Evolutionary conservation across 352 stramenopile genomes (phyloP).

Genomic region (Elongisporangium senticosum): DNA sequence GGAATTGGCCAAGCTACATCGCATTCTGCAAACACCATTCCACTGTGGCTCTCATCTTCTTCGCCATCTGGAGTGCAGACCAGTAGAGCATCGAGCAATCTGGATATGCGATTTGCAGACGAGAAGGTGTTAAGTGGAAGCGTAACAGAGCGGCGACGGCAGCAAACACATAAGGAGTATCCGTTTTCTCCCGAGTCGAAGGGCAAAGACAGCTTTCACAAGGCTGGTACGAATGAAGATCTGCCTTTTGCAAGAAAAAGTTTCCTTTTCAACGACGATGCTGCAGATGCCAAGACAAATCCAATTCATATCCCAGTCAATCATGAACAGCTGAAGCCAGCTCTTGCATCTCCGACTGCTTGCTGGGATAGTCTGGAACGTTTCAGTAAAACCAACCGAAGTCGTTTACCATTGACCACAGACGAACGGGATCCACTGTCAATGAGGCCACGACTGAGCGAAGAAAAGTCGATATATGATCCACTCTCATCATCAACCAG

Average conservation of each 20-base stretch:
- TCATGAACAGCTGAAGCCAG: background rate
- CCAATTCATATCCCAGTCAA: background rate
- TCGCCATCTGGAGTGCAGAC: background rate
- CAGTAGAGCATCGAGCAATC: conserved; percentile 3
- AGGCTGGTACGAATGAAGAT: conserved; percentile 1
- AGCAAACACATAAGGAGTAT: background rate
- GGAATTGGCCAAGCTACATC: background rate
- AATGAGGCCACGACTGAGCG: background rate
- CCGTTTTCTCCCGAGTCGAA: background rate
- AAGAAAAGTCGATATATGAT: background rate
- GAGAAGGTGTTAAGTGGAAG: conserved; percentile 4
- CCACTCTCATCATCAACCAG: background rate
- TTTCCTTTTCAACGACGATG: background rate
- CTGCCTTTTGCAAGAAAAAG: background rate
- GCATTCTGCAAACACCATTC: background rate
- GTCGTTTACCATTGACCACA: conserved; percentile 27
- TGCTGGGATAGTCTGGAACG: conserved; percentile 74
- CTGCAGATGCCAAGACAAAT: background rate
- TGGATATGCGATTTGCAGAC: conserved; percentile 6
- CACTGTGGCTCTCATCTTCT: conserved; percentile 13
- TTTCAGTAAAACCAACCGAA: conserved; percentile 75
- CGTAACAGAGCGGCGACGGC: conserved; percentile 7
- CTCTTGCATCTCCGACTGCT: background rate
- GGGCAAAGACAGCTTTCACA: background rate
- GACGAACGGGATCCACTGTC: conserved; percentile 6